Evolutionary conservation across 768 basidiomycete genomes (phyloP).

Genomic region (Coprinopsis sp.): DNA sequence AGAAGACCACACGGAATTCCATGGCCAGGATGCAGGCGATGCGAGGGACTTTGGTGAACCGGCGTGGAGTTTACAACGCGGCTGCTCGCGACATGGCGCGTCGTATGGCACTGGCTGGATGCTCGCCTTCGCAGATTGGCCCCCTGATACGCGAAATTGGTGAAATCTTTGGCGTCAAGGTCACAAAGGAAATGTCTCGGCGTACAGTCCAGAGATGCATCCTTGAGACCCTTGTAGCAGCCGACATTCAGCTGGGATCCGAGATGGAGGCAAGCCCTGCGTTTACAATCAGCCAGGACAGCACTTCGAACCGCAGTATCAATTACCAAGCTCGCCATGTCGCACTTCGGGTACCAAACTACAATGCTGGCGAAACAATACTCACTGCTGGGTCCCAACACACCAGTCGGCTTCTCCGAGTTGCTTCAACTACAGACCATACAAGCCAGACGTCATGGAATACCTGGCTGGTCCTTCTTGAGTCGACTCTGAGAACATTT

Average conservation of each 20-base stretch:
- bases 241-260: conserved; percentile 2
- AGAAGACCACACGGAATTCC: too few relatives aligned
- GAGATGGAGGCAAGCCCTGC: neutral
- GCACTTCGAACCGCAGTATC: conserved; percentile 8
- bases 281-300: conserved; percentile 12
- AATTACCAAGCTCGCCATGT: conserved; percentile 14
- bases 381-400: neutral
- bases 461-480: neutral
- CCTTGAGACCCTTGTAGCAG: neutral
- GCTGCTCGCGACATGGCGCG: neutral
- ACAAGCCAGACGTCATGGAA: neutral
- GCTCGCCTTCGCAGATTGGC: neutral
- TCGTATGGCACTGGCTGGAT: neutral
- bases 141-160: neutral
- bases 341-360: conserved; percentile 1
- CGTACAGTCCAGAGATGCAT: neutral
- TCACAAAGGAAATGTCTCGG: neutral
- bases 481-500: neutral
- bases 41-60: too few relatives aligned
- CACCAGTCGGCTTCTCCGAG: neutral
- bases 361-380: neutral
- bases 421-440: neutral
- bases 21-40: too few relatives aligned
- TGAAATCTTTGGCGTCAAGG: neutral
- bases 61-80: too few relatives aligned